Percentiles rank a stretch among this genome's conserved stretches.
Evolutionary conservation across 1,284 basidiomycete species (phyloP).

Genomic region (Caloboletus firmus): DNA sequence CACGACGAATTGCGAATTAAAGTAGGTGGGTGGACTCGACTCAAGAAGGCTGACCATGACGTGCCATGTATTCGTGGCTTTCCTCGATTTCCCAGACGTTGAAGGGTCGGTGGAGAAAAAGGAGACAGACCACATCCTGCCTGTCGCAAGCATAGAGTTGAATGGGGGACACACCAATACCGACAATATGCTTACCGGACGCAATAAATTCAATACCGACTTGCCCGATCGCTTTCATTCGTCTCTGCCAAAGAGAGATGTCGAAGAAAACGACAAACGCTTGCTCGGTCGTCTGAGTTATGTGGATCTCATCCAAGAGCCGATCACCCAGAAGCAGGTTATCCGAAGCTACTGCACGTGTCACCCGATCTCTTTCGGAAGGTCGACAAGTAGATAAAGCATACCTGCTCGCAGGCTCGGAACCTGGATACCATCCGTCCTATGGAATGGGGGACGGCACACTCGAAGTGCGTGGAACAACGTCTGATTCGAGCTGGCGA

Average conservation of each 20-base stretch:
- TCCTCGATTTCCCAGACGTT: constrained; percentile 10
- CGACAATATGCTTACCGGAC: constrained; percentile 34
- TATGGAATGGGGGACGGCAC: constrained; percentile 25
- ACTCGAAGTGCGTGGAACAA: constrained; percentile 61
- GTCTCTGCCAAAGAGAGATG: constrained; percentile 62
- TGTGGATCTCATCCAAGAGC: constrained; percentile 52
- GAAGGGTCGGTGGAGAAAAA: constrained; percentile 25
- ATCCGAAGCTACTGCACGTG: constrained; percentile 44
- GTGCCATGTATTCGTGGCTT: constrained; percentile 49
- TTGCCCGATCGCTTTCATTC: constrained; percentile 59
- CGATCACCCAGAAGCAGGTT: constrained; percentile 55
- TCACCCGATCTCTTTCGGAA: constrained; percentile 33
- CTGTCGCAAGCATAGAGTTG: constrained; percentile 22
- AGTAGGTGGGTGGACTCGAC: constrained; percentile 23
- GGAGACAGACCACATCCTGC: constrained; percentile 37
- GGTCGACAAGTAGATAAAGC: constrained; percentile 32
- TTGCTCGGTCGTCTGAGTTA: constrained; percentile 48
- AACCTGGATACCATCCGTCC: constrained; percentile 18
- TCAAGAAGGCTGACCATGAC: constrained; percentile 43
- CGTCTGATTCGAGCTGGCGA: constrained; percentile 59
- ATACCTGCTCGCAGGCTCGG: constrained; percentile 14
- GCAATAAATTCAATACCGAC: constrained; percentile 66
- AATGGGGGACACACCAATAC: neutral
- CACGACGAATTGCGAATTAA: constrained; percentile 20
- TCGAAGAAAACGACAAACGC: constrained; percentile 56